These are phyloP conservation scores for Lotmaria passim DNA, from an alignment of 208 protist species.

Conservation along the genomic window DNA sequence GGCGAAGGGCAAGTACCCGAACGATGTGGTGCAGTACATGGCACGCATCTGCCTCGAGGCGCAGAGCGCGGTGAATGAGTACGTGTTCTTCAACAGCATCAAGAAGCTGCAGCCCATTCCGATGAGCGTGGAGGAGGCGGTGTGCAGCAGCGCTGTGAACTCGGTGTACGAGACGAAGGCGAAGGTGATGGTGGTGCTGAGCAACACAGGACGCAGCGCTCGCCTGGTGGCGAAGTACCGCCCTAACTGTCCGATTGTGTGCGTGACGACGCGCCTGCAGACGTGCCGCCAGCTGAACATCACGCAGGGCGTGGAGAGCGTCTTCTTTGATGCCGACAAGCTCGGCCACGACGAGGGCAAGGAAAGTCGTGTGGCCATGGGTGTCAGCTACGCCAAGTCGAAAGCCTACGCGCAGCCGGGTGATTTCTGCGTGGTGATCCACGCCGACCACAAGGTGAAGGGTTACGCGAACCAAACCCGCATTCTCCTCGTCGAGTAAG, in stretches of 20 bases:
- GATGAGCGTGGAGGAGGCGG: slow-evolving; percentile 87
- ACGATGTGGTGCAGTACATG: slow-evolving; percentile 97
- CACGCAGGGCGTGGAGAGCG: slow-evolving; percentile 76
- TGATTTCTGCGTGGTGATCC: slow-evolving; percentile 78
- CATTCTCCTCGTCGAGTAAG: slow-evolving; percentile 63
- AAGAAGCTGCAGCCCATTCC: slow-evolving; percentile 85
- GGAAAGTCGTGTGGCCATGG: slow-evolving; percentile 69
- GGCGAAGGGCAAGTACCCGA: slow-evolving; percentile 97
- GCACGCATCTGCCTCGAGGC: slow-evolving; percentile 90
- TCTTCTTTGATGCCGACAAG: slow-evolving; percentile 79
- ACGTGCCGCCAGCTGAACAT: slow-evolving; percentile 90
- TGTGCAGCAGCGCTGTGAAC: slow-evolving; percentile 95
- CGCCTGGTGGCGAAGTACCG: slow-evolving; percentile 97
- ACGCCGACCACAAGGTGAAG: slow-evolving; percentile 87
- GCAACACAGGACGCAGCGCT: slow-evolving; percentile 93
- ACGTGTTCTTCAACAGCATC: slow-evolving; percentile 86
- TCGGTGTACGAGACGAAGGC: slow-evolving; percentile 93
- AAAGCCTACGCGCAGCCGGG: slow-evolving; percentile 56
- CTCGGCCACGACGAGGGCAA: slow-evolving; percentile 68
- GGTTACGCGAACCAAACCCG: slow-evolving; percentile 90
- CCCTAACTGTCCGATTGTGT: slow-evolving; percentile 94
- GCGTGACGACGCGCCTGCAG: slow-evolving; percentile 85
- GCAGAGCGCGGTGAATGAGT: slow-evolving; percentile 80
- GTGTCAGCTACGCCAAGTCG: slow-evolving; percentile 71
- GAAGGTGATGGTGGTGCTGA: slow-evolving; percentile 92